phyloP scores from a whole-genome alignment of 257 asterid genomes.

The Salvia miltiorrhiza region DNA sequence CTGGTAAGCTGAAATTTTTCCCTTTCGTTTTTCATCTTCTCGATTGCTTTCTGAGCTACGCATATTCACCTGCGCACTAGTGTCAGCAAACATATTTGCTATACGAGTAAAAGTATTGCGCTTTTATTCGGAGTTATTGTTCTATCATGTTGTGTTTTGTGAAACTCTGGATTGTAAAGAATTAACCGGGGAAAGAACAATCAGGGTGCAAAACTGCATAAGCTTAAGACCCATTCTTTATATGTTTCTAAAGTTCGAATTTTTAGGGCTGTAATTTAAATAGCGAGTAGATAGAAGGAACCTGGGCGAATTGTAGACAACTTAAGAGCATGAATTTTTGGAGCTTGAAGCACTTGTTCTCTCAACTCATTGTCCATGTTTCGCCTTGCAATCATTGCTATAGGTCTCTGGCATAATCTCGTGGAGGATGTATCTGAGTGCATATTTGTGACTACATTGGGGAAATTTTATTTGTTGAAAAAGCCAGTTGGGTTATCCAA shows the following conservation, averaged over 20 bases:
- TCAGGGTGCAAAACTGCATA: not conserved
- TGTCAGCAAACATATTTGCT: not conserved
- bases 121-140: not conserved
- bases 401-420: not conserved
- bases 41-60: not conserved
- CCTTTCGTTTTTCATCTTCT: not conserved
- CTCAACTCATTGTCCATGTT: not conserved
- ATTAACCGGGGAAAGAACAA: not conserved
- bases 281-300: not conserved
- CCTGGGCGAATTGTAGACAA: not conserved
- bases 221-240: not conserved
- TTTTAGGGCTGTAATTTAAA: not conserved
- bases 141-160: not conserved
- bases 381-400: not conserved
- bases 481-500: not conserved
- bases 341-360: not conserved
- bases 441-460: not conserved
- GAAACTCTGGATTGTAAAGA: not conserved
- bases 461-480: not conserved
- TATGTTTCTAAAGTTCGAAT: not conserved
- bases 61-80: not conserved
- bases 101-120: not conserved
- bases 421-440: not conserved
- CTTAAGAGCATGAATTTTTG: not conserved
- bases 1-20: slow-evolving; percentile 11